These are phyloP conservation scores for Rhizophagus clarus DNA, from an alignment of 192 early-diverging fungal species.

Conservation along the genomic window DNA sequence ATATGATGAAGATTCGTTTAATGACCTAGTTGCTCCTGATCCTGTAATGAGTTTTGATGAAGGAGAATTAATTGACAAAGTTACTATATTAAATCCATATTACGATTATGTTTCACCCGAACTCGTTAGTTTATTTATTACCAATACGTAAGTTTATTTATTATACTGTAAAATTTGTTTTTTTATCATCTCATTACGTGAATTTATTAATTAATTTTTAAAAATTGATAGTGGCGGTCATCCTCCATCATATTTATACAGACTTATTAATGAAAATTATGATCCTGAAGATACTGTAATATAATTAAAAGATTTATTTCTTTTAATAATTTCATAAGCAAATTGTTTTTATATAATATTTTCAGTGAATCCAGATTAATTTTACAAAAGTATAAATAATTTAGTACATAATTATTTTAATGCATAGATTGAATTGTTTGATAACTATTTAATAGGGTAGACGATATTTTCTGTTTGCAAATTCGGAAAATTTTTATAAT, in stretches of 20 bases:
- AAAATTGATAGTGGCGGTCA: slow-evolving; percentile 60
- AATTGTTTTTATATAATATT: background rate
- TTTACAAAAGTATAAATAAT: too few species aligned
- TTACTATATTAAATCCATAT: slow-evolving; percentile 82
- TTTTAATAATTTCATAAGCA: background rate
- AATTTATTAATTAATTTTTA: slow-evolving; percentile 29
- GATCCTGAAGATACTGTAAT: slow-evolving; percentile 32
- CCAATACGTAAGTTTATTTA: slow-evolving; percentile 71
- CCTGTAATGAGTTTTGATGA: slow-evolving; percentile 79
- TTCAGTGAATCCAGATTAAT: too few species aligned
- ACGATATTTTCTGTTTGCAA: too few species aligned
- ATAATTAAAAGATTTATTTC: background rate
- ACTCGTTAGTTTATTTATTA: slow-evolving; percentile 87
- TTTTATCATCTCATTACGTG: slow-evolving; percentile 23
- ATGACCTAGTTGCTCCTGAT: slow-evolving; percentile 77
- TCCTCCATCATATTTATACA: slow-evolving; percentile 79
- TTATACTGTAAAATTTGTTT: background rate
- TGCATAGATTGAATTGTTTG: too few species aligned
- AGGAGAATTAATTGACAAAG: slow-evolving; percentile 75
- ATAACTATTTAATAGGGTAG: too few species aligned
- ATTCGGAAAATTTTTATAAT: too few species aligned
- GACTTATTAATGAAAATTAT: slow-evolving; percentile 63
- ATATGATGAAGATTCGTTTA: slow-evolving; percentile 85
- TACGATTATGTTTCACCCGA: slow-evolving; percentile 95
- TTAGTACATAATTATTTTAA: too few species aligned